Evolutionary conservation across 2,329 filamentous ascomycete genomes (phyloP).

Genomic region (Phaeophleospora eucalypticola): DNA sequence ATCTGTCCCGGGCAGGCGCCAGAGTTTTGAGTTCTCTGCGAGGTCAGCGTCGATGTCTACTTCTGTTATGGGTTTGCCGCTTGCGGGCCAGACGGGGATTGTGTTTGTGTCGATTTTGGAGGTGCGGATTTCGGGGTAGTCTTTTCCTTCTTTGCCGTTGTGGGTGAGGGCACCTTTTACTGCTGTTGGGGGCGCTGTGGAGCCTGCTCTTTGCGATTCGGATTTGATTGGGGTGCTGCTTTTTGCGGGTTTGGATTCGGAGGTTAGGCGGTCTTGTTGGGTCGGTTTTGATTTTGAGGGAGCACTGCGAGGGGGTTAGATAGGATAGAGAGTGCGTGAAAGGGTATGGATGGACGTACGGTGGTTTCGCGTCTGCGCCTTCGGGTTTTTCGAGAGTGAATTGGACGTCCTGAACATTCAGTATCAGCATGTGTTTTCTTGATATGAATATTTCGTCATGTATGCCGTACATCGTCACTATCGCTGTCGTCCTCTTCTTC

Average conservation of each 20-base stretch:
- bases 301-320: neutral
- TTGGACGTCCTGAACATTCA: constrained; percentile 45
- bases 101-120: constrained; percentile 82
- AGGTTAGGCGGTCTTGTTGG: constrained; percentile 11
- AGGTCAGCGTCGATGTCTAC: constrained; percentile 52
- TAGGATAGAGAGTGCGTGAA: neutral
- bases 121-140: constrained; percentile 63
- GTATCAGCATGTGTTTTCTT: neutral
- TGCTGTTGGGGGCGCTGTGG: constrained; percentile 22
- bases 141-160: constrained; percentile 53
- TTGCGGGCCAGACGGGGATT: constrained; percentile 66
- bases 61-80: constrained; percentile 67
- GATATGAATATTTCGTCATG: neutral
- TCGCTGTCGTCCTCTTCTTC: constrained; percentile 38
- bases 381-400: constrained; percentile 50
- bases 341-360: constrained; percentile 11
- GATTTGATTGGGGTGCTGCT: constrained; percentile 17
- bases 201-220: constrained; percentile 15
- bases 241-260: constrained; percentile 12
- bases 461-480: constrained; percentile 33
- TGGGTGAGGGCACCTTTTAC: constrained; percentile 37
- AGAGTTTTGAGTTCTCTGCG: constrained; percentile 77
- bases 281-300: constrained; percentile 14
- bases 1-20: constrained; percentile 90
- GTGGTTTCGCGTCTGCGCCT: constrained; percentile 27